Conservation (phyloP, 2,329 filamentous ascomycete genomes). For the Paramyrothecium roridum region DNA sequence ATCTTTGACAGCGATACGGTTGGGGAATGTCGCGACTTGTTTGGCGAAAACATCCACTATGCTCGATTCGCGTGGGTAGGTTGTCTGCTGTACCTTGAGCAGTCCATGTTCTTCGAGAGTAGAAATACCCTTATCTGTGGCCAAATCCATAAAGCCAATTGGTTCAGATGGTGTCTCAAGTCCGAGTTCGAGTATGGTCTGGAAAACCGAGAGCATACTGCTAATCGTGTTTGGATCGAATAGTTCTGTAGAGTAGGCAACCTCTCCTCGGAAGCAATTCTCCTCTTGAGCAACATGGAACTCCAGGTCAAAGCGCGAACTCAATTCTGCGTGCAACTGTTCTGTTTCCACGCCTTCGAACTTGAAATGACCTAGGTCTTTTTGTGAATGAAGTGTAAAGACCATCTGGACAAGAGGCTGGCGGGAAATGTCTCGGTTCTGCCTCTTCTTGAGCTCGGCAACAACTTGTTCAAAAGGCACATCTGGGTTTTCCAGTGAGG, state of each 20-base stretch:
- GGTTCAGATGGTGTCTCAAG: conserved; percentile 7
- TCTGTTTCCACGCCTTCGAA: conserved; percentile 9
- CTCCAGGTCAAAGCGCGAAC: conserved; percentile 15
- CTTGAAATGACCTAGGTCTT: conserved; percentile 2
- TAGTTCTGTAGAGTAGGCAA: conserved; percentile 12
- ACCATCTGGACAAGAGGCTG: conserved; percentile 12
- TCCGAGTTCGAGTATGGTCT: conserved; percentile 7
- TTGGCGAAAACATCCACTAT: conserved; percentile 8
- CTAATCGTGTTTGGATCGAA: conserved; percentile 11
- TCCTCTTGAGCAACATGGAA: conserved; percentile 15
- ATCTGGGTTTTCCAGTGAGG: conserved; percentile 15
- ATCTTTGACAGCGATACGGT: conserved; percentile 8
- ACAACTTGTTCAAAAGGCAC: conserved; percentile 18
- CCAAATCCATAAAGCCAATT: conserved; percentile 4
- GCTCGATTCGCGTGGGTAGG: conserved; percentile 10
- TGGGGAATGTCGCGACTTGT: conserved; percentile 2
- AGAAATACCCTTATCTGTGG: background rate
- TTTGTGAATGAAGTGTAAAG: conserved; percentile 14
- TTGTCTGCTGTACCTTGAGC: conserved; percentile 6
- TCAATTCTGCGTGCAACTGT: background rate
- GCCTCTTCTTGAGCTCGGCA: conserved; percentile 4
- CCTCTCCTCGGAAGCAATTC: conserved; percentile 1
- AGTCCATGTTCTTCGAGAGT: conserved; percentile 12
- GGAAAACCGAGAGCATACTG: conserved; percentile 12
- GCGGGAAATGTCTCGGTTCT: conserved; percentile 7